phyloP scores from a whole-genome alignment of 2,329 filamentous ascomycete genomes.

The Xylariaceae sp. region DNA sequence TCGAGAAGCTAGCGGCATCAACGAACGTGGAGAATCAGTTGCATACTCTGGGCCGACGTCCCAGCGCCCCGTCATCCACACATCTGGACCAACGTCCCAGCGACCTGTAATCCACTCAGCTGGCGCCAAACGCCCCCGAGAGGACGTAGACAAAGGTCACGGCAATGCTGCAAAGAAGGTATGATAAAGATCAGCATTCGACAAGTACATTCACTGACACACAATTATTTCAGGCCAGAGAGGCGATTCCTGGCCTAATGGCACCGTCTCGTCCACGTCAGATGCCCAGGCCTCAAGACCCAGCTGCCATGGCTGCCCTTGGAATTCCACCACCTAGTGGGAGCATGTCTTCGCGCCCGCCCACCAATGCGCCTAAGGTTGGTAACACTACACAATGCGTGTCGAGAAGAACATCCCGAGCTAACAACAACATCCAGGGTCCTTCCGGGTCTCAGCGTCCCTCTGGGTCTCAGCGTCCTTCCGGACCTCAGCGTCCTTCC shows the following conservation, averaged over 20 bases:
- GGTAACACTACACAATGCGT: neutral
- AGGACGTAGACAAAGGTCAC: conserved; percentile 14
- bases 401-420: neutral
- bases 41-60: conserved; percentile 17
- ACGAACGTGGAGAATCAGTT: conserved; percentile 29
- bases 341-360: neutral
- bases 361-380: conserved; percentile 13
- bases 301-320: conserved; percentile 29
- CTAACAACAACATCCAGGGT: conserved; percentile 20
- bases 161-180: conserved; percentile 27
- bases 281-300: conserved; percentile 27
- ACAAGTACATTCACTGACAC: conserved; percentile 11
- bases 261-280: conserved; percentile 25
- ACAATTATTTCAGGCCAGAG: conserved; percentile 17
- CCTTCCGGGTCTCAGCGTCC: conserved; percentile 9
- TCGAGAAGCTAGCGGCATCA: conserved; percentile 24
- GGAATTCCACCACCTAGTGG: conserved; percentile 13
- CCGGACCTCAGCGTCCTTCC: conserved; percentile 4
- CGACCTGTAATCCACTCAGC: conserved; percentile 31
- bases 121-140: conserved; percentile 26
- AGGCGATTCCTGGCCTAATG: conserved; percentile 15
- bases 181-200: conserved; percentile 6
- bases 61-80: conserved; percentile 30
- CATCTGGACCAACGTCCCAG: conserved; percentile 22
- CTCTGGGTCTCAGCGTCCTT: too few relatives aligned